These are phyloP conservation scores for Rhizoclosmatium sp. DNA, from an alignment of 192 early-diverging fungal genomes.

Conservation along the genomic window DNA sequence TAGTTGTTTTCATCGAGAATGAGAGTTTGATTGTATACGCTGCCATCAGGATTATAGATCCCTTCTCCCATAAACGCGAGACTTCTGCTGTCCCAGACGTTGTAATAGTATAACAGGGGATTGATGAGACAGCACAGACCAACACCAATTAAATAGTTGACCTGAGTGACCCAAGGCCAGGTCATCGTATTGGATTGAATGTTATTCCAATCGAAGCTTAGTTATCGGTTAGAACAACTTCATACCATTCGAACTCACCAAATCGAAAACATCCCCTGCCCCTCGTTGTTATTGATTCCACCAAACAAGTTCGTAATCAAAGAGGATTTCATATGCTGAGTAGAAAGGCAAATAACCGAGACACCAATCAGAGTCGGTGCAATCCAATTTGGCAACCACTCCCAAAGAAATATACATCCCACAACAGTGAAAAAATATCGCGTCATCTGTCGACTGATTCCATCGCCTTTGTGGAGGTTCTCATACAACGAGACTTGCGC, in stretches of 20 bases:
- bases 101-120: slow-evolving; percentile 4
- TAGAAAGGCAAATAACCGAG: slow-evolving; percentile 51
- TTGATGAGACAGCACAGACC: background rate
- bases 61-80: slow-evolving; percentile 16
- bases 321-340: slow-evolving; percentile 12
- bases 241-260: background rate
- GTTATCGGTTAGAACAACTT: no score
- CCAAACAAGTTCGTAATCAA: slow-evolving; percentile 53
- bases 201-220: slow-evolving; percentile 55
- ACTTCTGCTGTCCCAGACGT: background rate
- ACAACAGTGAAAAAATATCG: slow-evolving; percentile 55
- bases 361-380: slow-evolving; percentile 40
- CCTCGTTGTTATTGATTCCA: slow-evolving; percentile 50
- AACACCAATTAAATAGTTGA: slow-evolving; percentile 19
- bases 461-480: slow-evolving; percentile 68
- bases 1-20: slow-evolving; percentile 9
- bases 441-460: slow-evolving; percentile 21
- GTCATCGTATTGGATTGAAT: slow-evolving; percentile 52
- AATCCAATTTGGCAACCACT: slow-evolving; percentile 55
- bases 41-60: slow-evolving; percentile 2
- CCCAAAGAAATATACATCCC: slow-evolving; percentile 45
- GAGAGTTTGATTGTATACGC: slow-evolving; percentile 17
- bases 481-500: slow-evolving; percentile 80
- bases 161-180: slow-evolving; percentile 5
- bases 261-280: slow-evolving; percentile 50